Base-by-base conservation (phyloP, 441 rosid genomes). In the Erodium texanum region DNA sequence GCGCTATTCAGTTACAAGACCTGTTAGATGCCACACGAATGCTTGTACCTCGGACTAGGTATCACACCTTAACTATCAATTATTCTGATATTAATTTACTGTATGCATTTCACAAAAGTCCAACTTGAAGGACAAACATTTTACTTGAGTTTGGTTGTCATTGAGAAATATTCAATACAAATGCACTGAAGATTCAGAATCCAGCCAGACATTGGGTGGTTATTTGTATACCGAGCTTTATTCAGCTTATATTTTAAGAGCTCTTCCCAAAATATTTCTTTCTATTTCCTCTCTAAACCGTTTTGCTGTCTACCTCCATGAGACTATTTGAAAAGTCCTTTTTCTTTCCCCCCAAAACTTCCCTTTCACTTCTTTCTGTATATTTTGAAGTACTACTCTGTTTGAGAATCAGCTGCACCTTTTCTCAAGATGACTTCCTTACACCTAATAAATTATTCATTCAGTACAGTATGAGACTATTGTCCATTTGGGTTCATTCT, bases 1-100 rank as follows among this genome's bases (percentile, higher is more conserved):
- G 88, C 80, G 99, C 98, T 29, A 82, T 96, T 76, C 97, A 96
- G 80, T 77, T 96, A 86, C 99, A 96, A 89, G 99, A 96, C 84
- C 79, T 96, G 70, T 82, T 96, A 79, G 99, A 96, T 80, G 99
- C 99, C 67, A 96, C 99, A 70, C 84, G 99, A 73, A 86, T 87
- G 74, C 87, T 96, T 74, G 98, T 96, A 65, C 99, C 99, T 66
- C 97, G 98, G 76, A 69, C 88, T 78, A 88, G 99, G 99, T 95
- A 84, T 72, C 68, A 24, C 69, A 23, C 45, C 71, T 15, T 32
- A 45, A 45, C 63, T 67, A 8, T 32, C 7, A 32, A 22, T 12
- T 65, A 67, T 22, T 24, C 14, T 70, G 36, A 52, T 43, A 43
- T 0, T 11, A 43, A 43, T 43, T 10, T 43, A 43, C 50, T 43